Evolutionary conservation across 495 filamentous ascomycete species (phyloP).

Genomic region (Penicillium atrosanguineum): DNA sequence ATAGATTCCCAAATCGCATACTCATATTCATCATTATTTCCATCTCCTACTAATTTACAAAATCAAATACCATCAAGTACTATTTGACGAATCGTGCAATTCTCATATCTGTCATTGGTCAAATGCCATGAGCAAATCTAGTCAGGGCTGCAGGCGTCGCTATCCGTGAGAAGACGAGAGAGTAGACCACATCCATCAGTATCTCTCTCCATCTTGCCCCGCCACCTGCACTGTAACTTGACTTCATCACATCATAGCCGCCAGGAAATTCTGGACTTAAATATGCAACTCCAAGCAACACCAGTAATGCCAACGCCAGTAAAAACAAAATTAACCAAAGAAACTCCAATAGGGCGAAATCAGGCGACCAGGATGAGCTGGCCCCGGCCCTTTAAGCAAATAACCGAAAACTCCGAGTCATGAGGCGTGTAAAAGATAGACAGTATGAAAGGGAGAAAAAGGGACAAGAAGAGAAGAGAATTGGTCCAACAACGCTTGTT

Average conservation of each 20-base stretch:
- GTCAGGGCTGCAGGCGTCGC: slow-evolving; percentile 19
- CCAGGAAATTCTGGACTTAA: slow-evolving; percentile 26
- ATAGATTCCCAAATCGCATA: not conserved
- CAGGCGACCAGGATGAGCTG: slow-evolving; percentile 5
- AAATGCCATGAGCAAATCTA: slow-evolving; percentile 24
- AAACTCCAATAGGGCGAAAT: slow-evolving; percentile 20
- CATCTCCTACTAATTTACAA: not conserved
- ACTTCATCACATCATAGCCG: slow-evolving; percentile 41
- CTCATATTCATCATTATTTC: not conserved
- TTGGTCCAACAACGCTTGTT: slow-evolving; percentile 7
- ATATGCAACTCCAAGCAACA: slow-evolving; percentile 33
- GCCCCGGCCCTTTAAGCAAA: slow-evolving; percentile 10
- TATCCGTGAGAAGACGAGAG: slow-evolving; percentile 14
- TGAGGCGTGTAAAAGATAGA: slow-evolving; percentile 14
- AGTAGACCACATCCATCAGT: not conserved
- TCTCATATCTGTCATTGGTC: slow-evolving; percentile 30
- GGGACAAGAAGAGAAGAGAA: slow-evolving; percentile 25
- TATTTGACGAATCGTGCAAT: slow-evolving; percentile 21
- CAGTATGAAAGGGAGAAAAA: slow-evolving; percentile 10
- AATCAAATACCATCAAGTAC: not conserved
- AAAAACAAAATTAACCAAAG: slow-evolving; percentile 15
- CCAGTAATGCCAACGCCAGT: slow-evolving; percentile 37
- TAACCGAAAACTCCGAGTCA: slow-evolving; percentile 31
- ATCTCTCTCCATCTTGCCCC: slow-evolving; percentile 2
- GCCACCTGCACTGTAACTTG: slow-evolving; percentile 25